phyloP scores from a whole-genome alignment of 2,329 filamentous ascomycete genomes.

The Cytospora chrysosperma region DNA sequence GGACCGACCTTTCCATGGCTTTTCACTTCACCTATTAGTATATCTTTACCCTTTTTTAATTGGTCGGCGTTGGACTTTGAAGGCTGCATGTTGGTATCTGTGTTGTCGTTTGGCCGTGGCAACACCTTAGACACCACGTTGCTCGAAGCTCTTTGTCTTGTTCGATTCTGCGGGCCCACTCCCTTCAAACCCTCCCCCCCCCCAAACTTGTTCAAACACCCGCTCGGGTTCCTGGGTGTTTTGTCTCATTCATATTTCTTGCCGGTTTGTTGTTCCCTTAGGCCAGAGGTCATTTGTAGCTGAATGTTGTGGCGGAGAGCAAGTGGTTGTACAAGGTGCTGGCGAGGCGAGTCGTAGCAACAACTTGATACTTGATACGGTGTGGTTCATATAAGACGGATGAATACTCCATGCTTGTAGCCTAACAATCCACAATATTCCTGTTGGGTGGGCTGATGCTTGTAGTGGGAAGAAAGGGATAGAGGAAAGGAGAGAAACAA shows the following conservation, averaged over 20 bases:
- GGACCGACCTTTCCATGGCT: constrained; percentile 1
- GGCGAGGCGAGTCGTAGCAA: constrained; percentile 3
- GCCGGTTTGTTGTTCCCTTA: background rate
- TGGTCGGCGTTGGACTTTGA: constrained; percentile 4
- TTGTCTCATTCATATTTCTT: constrained; percentile 1
- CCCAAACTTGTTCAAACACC: background rate
- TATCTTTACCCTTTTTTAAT: background rate
- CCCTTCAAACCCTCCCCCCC: too few species aligned
- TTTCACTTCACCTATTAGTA: background rate
- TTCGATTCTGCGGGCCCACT: constrained; percentile 5
- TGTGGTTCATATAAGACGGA: background rate
- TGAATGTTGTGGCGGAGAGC: background rate
- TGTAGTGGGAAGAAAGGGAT: background rate
- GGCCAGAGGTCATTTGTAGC: background rate
- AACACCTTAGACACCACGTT: constrained; percentile 17
- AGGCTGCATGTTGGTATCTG: constrained; percentile 13
- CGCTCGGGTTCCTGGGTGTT: background rate
- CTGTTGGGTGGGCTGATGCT: background rate
- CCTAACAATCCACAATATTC: background rate
- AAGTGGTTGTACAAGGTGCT: constrained; percentile 8
- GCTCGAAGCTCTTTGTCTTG: constrained; percentile 4
- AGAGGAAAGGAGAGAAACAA: background rate
- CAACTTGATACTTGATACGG: background rate
- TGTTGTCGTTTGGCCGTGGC: constrained; percentile 11
- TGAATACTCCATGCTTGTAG: background rate